Evolutionary conservation across 306 rosid species (phyloP).

Genomic region (Cucumis cinereus): DNA sequence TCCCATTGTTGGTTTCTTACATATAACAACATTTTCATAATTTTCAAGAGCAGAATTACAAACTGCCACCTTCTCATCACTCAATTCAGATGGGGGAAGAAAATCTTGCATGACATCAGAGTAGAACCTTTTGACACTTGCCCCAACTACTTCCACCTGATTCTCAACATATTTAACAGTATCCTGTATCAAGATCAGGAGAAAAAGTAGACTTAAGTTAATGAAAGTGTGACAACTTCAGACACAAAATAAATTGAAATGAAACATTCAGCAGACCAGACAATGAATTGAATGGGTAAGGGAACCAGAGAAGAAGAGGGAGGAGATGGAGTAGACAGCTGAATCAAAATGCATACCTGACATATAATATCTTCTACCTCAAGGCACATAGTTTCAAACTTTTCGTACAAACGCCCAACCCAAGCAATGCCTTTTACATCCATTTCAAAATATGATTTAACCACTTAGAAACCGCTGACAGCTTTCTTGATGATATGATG

Average conservation of each 20-base stretch:
- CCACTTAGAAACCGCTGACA: not conserved
- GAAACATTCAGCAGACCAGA: not conserved
- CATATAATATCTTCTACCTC: conserved; percentile 64
- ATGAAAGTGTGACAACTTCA: not conserved
- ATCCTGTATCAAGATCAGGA: conserved; percentile 34
- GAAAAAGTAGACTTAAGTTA: not conserved
- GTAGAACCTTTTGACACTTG: conserved; percentile 53
- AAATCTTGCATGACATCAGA: conserved; percentile 64
- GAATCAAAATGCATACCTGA: conserved; percentile 38
- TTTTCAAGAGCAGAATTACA: conserved; percentile 21
- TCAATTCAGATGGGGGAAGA: conserved; percentile 28
- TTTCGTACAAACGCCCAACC: conserved; percentile 59
- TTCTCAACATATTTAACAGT: conserved; percentile 60
- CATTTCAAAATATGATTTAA: conserved; percentile 26
- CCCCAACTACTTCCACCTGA: conserved; percentile 73
- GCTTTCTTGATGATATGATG: not conserved
- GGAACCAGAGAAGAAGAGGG: not conserved
- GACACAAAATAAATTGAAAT: not conserved
- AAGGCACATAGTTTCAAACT: conserved; percentile 67
- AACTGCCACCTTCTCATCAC: conserved; percentile 21
- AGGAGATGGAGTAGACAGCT: not conserved
- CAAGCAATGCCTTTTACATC: conserved; percentile 58
- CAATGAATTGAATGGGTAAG: not conserved
- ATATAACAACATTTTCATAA: conserved; percentile 15
- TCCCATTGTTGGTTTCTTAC: conserved; percentile 18